These are phyloP conservation scores for Neurospora pannonica DNA, from an alignment of 495 filamentous ascomycete species.

Conservation along the genomic window DNA sequence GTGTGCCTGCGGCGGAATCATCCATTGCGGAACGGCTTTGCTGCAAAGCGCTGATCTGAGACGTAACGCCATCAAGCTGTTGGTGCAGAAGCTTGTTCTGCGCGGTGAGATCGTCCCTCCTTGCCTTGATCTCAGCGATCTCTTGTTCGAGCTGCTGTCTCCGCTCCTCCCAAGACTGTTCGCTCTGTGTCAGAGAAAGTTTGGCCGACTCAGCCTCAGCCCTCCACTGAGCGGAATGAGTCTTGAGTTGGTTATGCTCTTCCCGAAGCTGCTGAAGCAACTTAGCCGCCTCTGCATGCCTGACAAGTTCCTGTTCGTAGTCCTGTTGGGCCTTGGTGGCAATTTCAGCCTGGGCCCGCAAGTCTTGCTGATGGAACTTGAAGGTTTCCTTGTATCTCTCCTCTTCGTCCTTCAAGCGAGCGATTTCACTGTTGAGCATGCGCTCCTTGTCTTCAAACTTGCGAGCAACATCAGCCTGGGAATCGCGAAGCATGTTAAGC, in stretches of 20 bases:
- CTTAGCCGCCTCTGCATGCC: slow-evolving; percentile 88
- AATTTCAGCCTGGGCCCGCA: slow-evolving; percentile 89
- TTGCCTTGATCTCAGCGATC: slow-evolving; percentile 61
- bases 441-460: slow-evolving; percentile 72
- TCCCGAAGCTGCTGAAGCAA: slow-evolving; percentile 63
- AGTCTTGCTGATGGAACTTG: slow-evolving; percentile 77
- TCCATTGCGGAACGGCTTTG: slow-evolving; percentile 52
- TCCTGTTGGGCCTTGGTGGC: slow-evolving; percentile 86
- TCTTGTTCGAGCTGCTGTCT: slow-evolving; percentile 75
- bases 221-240: slow-evolving; percentile 58
- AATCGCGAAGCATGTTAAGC: slow-evolving; percentile 64
- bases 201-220: slow-evolving; percentile 75
- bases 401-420: slow-evolving; percentile 76
- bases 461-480: slow-evolving; percentile 63
- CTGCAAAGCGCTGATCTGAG: slow-evolving; percentile 68
- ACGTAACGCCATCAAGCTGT: slow-evolving; percentile 72
- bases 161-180: slow-evolving; percentile 79
- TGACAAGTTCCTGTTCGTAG: slow-evolving; percentile 87
- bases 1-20: slow-evolving; percentile 32
- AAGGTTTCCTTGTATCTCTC: slow-evolving; percentile 67
- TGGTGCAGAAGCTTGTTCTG: slow-evolving; percentile 85
- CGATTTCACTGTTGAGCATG: slow-evolving; percentile 61
- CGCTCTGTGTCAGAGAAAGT: slow-evolving; percentile 64
- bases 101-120: slow-evolving; percentile 68
- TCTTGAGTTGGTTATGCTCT: slow-evolving; percentile 73